phyloP scores from a whole-genome alignment of 208 protist genomes.

The Tritrichomonas musculus region DNA sequence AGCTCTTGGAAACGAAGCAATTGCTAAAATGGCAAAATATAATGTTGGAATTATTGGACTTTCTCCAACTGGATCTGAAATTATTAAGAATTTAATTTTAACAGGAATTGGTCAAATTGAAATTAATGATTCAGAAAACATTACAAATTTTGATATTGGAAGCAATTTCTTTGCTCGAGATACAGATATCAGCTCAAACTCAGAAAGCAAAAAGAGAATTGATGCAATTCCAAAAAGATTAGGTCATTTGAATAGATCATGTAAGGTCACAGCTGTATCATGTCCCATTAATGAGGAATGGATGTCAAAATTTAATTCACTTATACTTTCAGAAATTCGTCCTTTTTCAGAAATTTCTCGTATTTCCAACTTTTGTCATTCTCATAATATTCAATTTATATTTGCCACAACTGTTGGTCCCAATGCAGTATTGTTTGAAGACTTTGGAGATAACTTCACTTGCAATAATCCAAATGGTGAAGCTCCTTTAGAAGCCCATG shows the following conservation, averaged over 20 bases:
- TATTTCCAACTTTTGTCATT: not conserved
- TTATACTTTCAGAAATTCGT: not conserved
- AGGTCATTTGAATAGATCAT: not conserved
- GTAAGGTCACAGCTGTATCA: not conserved
- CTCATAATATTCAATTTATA: not conserved
- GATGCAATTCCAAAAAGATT: not conserved
- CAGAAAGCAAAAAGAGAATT: not conserved
- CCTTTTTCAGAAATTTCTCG: not conserved
- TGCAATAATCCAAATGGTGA: not conserved
- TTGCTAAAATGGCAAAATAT: not conserved
- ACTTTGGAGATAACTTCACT: not conserved
- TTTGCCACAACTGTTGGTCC: not conserved
- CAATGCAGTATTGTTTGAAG: not conserved
- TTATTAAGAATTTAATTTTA: not conserved
- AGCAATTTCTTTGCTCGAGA: not conserved
- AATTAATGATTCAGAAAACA: not conserved
- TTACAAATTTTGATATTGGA: not conserved
- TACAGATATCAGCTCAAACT: not conserved
- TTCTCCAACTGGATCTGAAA: not conserved
- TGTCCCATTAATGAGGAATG: not conserved
- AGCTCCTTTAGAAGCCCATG: not conserved
- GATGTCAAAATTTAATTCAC: not conserved
- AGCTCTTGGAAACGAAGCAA: not conserved
- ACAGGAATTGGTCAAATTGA: not conserved
- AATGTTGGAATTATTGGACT: not conserved